Evolutionary conservation across 495 filamentous ascomycete species (phyloP), one percentile per base, ranked within the genome.

Genomic region (Xylaria intraflava): DNA sequence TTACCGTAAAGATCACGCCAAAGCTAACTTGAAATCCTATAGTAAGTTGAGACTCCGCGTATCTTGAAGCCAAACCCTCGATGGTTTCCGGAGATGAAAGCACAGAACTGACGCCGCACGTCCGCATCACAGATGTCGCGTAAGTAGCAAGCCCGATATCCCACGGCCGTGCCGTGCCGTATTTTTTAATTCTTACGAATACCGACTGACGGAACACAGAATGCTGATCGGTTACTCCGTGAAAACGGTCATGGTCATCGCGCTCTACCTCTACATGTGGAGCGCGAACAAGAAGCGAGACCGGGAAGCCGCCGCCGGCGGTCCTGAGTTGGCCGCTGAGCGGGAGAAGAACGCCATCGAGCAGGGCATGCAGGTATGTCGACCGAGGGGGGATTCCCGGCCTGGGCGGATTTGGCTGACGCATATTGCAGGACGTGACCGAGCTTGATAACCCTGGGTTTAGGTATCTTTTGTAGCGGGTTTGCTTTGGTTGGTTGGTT

Each of bases 381-480:
- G n/a, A n/a, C n/a, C n/a, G n/a, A n/a, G n/a, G n/a, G n/a, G n/a
- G n/a, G n/a, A n/a, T n/a, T n/a, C n/a, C n/a, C n/a, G n/a, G n/a
- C n/a, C n/a, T n/a, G 35, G 16, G 35, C n/a, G n/a, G 35, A 2
- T 4, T n/a, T 31, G 20, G 19, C 38, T 55, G 30, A 55, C 45
- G 6, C 11, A 3, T 29, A 19, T 2, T n/a, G 1, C 12, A 55
- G 65, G 78, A 81, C 52, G 66, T 76, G 66, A 81, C 78, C 0
- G 77, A 82, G 60, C 60, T 82, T 14, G 77, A 80, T 22, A 82
- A 82, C 41, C 75, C 72, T 57, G 73, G 66, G 1, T 82, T 82
- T 57, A 62, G 77, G 61, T 81, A 80, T 53, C 72, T 74, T 4
- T 49, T 80, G 42, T 79, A 62, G 38, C 12, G 14, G 10, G 5